A percentile compares a stretch with the other conserved stretches of the same genome.
Conservation (phyloP, 176 grass and related monocot species). For the Aegilops umbellulata region DNA sequence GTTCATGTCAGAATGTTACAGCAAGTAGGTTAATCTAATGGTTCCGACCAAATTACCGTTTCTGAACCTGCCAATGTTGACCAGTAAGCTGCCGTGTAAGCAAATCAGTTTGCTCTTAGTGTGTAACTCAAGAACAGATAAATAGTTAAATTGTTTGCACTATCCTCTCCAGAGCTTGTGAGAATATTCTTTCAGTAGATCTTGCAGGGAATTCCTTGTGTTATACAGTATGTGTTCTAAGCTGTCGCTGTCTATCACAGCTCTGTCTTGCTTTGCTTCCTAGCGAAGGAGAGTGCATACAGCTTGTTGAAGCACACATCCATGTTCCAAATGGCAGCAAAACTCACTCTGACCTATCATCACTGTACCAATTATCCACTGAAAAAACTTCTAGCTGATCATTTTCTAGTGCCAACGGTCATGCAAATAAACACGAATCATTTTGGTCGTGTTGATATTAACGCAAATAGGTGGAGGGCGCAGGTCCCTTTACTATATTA, state of each 20-base stretch:
- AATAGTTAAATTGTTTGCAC: too few species aligned
- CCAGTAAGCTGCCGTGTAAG: not conserved
- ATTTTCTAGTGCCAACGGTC: not conserved
- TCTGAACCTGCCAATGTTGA: conserved; percentile 1
- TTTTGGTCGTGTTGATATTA: too few species aligned
- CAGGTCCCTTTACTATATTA: too few species aligned
- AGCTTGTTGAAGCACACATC: not conserved
- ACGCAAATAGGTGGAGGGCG: too few species aligned
- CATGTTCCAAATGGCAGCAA: not conserved
- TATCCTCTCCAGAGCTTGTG: not conserved
- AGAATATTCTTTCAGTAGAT: not conserved
- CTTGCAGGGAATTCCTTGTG: not conserved
- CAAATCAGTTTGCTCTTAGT: not conserved
- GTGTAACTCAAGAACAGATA: not conserved
- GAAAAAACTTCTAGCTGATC: not conserved
- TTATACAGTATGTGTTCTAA: not conserved
- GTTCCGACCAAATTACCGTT: not conserved
- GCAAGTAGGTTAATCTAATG: not conserved
- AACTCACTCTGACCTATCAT: not conserved
- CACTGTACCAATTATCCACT: not conserved
- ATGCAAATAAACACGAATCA: not conserved
- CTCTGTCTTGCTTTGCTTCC: conserved; percentile 21
- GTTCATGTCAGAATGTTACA: conserved; percentile 1
- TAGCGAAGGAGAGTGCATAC: conserved; percentile 11
- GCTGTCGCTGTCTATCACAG: not conserved